These are phyloP conservation scores for Ogataea zsoltii DNA, from an alignment of 805 yeast species.

Conservation along the genomic window DNA sequence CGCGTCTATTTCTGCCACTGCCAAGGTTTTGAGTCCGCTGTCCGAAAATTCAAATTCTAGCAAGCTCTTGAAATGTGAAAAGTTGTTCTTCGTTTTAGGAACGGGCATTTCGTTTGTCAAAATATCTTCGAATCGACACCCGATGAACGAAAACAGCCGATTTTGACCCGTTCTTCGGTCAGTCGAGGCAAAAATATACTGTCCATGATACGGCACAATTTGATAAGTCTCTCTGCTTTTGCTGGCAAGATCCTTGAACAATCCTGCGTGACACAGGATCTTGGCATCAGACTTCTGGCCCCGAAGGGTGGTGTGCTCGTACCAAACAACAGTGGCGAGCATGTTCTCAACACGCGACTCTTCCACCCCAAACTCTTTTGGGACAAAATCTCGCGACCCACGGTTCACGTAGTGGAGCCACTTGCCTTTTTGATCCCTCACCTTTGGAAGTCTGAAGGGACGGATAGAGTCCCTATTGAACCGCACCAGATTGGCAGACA, in stretches of 20 bases:
- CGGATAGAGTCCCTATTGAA: constrained; percentile 4
- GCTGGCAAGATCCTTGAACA: constrained; percentile 8
- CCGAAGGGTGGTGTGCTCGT: not conserved
- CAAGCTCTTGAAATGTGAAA: constrained; percentile 4
- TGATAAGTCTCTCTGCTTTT: constrained; percentile 1
- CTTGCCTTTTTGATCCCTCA: not conserved
- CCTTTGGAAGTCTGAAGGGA: constrained; percentile 1
- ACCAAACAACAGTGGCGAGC: constrained; percentile 4
- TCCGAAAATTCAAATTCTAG: constrained; percentile 3
- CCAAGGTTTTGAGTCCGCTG: not conserved
- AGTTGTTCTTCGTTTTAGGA: constrained; percentile 6
- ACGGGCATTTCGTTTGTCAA: constrained; percentile 1
- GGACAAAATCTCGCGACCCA: constrained; percentile 2
- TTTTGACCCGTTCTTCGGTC: constrained; percentile 4
- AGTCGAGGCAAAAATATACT: constrained; percentile 10
- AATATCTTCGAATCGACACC: constrained; percentile 13
- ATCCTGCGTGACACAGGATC: constrained; percentile 10
- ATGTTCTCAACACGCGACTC: constrained; percentile 7
- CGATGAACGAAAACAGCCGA: constrained; percentile 5
- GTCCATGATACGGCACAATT: constrained; percentile 12
- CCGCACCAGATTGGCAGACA: constrained; percentile 1
- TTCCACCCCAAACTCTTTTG: not conserved
- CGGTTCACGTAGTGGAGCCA: not conserved
- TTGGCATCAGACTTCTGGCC: not conserved
- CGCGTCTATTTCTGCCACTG: constrained; percentile 12